A percentile compares a stretch with the other conserved stretches of the same genome.
phyloP scores from a whole-genome alignment of 257 asterid genomes.

The Paulownia fortunei region DNA sequence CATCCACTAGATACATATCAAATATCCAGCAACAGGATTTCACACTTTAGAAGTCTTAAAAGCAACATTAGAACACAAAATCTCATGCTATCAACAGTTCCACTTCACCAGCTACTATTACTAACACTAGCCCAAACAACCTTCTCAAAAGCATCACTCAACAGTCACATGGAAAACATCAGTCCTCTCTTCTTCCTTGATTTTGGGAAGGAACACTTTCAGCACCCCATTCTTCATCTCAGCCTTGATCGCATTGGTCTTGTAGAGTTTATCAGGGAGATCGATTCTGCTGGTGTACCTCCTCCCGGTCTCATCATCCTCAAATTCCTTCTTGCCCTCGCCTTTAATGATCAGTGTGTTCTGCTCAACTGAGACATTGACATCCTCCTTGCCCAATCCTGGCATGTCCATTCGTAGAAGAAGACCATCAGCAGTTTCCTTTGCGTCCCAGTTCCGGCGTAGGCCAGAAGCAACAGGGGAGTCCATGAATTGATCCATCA shows the following conservation, averaged over 20 bases:
- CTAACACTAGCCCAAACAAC: too few relatives aligned
- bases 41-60: too few relatives aligned
- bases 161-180: too few relatives aligned
- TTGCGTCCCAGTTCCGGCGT: slow-evolving; percentile 45
- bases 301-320: slow-evolving; percentile 36
- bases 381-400: slow-evolving; percentile 45
- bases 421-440: slow-evolving; percentile 42
- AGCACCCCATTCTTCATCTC: slow-evolving; percentile 48
- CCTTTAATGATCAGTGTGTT: slow-evolving; percentile 43
- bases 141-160: too few relatives aligned
- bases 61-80: too few relatives aligned
- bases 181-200: too few relatives aligned
- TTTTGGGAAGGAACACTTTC: too few relatives aligned
- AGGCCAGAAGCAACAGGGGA: slow-evolving; percentile 33
- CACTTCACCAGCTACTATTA: too few relatives aligned
- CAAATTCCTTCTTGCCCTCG: slow-evolving; percentile 36
- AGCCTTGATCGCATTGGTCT: slow-evolving; percentile 37
- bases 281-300: slow-evolving; percentile 38
- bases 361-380: too few relatives aligned
- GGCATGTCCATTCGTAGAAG: slow-evolving; percentile 51
- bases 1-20: too few relatives aligned
- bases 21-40: too few relatives aligned
- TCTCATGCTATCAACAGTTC: too few relatives aligned
- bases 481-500: slow-evolving; percentile 58
- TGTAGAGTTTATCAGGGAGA: slow-evolving; percentile 44